Base-by-base conservation (phyloP, 2,329 filamentous ascomycete species). In the Pseudogymnoascus destructans region DNA sequence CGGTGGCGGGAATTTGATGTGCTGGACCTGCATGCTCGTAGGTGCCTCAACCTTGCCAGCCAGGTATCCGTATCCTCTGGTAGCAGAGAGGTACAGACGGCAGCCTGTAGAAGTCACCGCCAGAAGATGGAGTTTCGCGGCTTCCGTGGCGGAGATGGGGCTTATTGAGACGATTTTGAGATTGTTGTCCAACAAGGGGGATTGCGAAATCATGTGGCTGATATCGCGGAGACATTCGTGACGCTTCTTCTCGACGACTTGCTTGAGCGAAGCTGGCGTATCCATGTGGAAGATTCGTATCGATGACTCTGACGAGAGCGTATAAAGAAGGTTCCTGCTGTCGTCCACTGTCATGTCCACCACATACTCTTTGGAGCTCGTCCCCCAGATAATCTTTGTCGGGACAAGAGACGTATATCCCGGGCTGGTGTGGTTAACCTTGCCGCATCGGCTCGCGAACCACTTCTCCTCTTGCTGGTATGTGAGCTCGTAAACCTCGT, bases 401-500 rank as follows among this genome's bases (percentile, higher is more conserved):
- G 81, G 80, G 2, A 89, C 74, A 2, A 86, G 77, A 9, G 81
- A 84, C 59, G 79, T 78, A 75, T 87, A 85, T 32, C 86, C 84
- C 3, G 81, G 83, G 69, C 81, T 85, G 55, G 86, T 92, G 70
- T 96, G 93, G 69, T 95, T 95, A 62, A 92, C 84, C 72, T 91
- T 95, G 61, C 86, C 84, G 69, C 89, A 95, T 63, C 87, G 82
- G 70, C 84, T 90, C 57, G 87, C 86, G 69, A 98, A 98, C 93
- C 93, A 98, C 65, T 87, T 86, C 72, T 98, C 93, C 70, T 97
- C 90, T 67, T 95, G 90, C 72, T 97, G 92, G 70, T 98, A 98
- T 64, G 87, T 91, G 58, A 98, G 80, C 72, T 98, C 93, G 70
- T 93, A 89, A 54, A 98, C 82, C 66, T 97, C 91, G 63, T 89